These are phyloP conservation scores for Neurospora crassa DNA, from an alignment of 2,329 filamentous ascomycete genomes.

Conservation along the genomic window DNA sequence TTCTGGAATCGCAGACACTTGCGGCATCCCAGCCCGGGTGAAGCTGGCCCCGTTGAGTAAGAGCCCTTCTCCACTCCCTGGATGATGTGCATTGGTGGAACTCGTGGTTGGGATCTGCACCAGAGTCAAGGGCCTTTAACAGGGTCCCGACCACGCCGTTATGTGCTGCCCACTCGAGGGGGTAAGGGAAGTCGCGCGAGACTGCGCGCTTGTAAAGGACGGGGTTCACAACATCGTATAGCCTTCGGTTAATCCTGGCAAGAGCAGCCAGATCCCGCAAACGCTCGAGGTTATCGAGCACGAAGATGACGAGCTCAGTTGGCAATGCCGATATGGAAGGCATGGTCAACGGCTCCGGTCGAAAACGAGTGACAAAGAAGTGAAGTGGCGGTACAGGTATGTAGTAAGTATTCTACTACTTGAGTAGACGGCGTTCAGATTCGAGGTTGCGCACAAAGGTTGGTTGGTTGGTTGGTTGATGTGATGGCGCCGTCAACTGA, in stretches of 20 bases:
- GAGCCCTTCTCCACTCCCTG: constrained; percentile 9
- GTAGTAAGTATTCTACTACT: no score
- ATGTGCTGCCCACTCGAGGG: constrained; percentile 19
- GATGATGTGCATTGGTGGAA: constrained; percentile 11
- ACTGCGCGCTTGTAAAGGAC: constrained; percentile 19
- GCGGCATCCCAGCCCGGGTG: neutral
- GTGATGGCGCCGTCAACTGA: neutral
- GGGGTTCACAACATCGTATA: constrained; percentile 16
- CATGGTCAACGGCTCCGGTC: neutral
- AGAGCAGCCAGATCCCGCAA: constrained; percentile 18
- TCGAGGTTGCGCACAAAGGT: neutral
- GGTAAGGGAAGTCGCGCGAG: constrained; percentile 9
- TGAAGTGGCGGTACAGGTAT: neutral
- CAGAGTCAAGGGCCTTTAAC: constrained; percentile 17
- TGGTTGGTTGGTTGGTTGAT: neutral
- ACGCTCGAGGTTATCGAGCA: constrained; percentile 16
- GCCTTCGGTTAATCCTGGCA: constrained; percentile 14
- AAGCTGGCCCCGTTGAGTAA: constrained; percentile 2
- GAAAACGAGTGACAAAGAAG: neutral
- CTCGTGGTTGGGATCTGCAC: constrained; percentile 16
- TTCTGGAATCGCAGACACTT: neutral
- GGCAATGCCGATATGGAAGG: constrained; percentile 15
- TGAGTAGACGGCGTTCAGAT: neutral
- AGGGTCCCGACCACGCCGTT: constrained; percentile 17
- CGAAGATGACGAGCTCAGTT: constrained; percentile 19